Evolutionary conservation across 2,329 filamentous ascomycete genomes (phyloP).

Genomic region (Colletotrichum sp.): DNA sequence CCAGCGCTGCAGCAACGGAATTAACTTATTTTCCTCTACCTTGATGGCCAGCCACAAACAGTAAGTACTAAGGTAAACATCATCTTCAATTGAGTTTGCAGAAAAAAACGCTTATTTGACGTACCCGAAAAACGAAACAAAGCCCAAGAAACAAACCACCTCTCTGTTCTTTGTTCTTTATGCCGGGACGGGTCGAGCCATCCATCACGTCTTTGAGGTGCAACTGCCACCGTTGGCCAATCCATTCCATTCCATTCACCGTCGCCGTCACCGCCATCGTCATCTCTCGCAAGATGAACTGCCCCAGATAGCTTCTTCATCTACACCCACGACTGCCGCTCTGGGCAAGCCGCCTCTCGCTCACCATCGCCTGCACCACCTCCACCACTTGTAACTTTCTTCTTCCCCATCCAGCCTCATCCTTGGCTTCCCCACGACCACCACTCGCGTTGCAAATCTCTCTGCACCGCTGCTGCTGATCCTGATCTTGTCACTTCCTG

Average conservation of each 20-base stretch:
- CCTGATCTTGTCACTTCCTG: not conserved
- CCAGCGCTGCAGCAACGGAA: not conserved
- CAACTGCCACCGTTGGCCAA: not conserved
- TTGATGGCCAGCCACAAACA: not conserved
- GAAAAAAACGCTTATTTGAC: not conserved
- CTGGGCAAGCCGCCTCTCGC: not conserved
- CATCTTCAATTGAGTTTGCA: not conserved
- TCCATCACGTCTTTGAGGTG: not conserved
- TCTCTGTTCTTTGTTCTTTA: not conserved
- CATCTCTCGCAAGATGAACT: constrained; percentile 3
- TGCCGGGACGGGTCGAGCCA: not conserved
- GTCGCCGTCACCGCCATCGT: constrained; percentile 2
- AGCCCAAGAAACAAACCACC: not conserved
- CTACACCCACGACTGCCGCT: not conserved
- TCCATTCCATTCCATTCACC: not conserved
- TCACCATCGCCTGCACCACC: not conserved
- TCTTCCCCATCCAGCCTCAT: constrained; percentile 4
- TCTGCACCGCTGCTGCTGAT: not conserved
- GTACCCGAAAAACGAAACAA: not conserved
- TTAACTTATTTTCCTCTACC: not conserved
- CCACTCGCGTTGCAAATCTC: not conserved
- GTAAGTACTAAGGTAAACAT: not conserved
- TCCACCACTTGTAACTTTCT: not conserved
- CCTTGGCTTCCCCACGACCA: constrained; percentile 3
- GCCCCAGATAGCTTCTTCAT: not conserved